Evolutionary conservation across 768 basidiomycete species (phyloP).

Genomic region (Fibroporia radiculosa): DNA sequence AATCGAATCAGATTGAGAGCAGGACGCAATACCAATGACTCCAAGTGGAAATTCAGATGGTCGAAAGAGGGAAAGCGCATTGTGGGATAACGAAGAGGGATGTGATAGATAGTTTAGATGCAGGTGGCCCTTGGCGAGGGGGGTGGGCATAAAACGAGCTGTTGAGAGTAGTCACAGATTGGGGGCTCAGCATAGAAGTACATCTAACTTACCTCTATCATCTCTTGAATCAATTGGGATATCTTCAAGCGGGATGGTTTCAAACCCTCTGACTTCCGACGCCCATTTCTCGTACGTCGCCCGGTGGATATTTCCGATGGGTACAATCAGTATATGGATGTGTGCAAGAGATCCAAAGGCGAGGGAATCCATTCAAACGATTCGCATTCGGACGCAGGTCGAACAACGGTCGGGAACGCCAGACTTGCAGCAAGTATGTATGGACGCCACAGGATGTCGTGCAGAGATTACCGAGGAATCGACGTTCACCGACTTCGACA

Average conservation of each 20-base stretch:
- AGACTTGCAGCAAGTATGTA: too few relatives aligned
- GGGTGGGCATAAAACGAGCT: slow-evolving; percentile 81
- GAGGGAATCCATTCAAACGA: slow-evolving; percentile 49
- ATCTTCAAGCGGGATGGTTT: slow-evolving; percentile 69
- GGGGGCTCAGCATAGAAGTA: too few relatives aligned
- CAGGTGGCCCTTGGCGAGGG: slow-evolving; percentile 68
- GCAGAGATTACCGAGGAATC: too few relatives aligned
- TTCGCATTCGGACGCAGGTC: too few relatives aligned
- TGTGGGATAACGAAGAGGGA: slow-evolving; percentile 62
- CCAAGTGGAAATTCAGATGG: slow-evolving; percentile 81
- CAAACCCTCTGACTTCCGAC: slow-evolving; percentile 64
- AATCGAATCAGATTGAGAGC: slow-evolving; percentile 46
- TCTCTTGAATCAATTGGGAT: slow-evolving; percentile 76
- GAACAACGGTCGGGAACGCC: too few relatives aligned
- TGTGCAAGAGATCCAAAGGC: slow-evolving; percentile 81
- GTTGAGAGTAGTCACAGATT: slow-evolving; percentile 6
- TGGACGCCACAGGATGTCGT: too few relatives aligned
- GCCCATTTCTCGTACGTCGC: slow-evolving; percentile 70
- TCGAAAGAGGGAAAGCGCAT: slow-evolving; percentile 63
- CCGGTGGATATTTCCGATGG: slow-evolving; percentile 69
- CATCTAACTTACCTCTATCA: slow-evolving; percentile 50
- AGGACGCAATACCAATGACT: slow-evolving; percentile 80
- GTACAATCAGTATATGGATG: slow-evolving; percentile 77
- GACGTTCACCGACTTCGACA: too few relatives aligned
- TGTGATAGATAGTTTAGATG: slow-evolving; percentile 75